Conservation (phyloP, 352 stramenopile genomes). For the Detonula confervacea region DNA sequence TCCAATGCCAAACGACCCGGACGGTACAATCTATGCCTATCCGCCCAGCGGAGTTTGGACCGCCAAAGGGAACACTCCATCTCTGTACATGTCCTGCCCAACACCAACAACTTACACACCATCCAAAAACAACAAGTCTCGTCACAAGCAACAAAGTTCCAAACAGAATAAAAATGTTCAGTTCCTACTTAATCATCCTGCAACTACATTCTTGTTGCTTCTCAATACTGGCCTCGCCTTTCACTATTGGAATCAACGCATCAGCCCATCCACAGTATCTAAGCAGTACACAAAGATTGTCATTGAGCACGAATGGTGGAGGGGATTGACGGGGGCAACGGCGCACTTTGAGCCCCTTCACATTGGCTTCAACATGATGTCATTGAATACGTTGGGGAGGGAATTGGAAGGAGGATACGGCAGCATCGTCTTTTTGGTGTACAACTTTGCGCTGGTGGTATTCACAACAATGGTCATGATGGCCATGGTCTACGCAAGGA, state of each 20-base stretch:
- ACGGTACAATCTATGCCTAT: neutral
- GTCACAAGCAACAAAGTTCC: slow-evolving; percentile 40
- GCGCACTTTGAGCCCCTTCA: slow-evolving; percentile 83
- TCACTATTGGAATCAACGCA: slow-evolving; percentile 70
- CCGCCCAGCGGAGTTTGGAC: too few species aligned
- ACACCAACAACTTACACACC: slow-evolving; percentile 1
- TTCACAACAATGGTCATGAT: slow-evolving; percentile 63
- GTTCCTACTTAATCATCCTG: slow-evolving; percentile 45
- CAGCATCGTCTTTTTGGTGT: slow-evolving; percentile 67
- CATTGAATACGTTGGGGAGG: slow-evolving; percentile 58
- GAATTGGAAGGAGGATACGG: slow-evolving; percentile 61
- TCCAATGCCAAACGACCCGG: neutral
- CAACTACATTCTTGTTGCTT: slow-evolving; percentile 51
- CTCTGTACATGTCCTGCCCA: slow-evolving; percentile 30
- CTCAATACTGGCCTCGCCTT: slow-evolving; percentile 69
- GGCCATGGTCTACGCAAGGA: slow-evolving; percentile 44
- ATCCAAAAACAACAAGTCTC: neutral
- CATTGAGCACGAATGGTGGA: slow-evolving; percentile 64
- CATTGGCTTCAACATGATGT: slow-evolving; percentile 81
- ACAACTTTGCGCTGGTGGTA: slow-evolving; percentile 73
- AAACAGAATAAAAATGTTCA: slow-evolving; percentile 56
- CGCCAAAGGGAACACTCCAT: too few species aligned
- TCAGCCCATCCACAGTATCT: slow-evolving; percentile 51
- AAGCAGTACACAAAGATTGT: slow-evolving; percentile 64
- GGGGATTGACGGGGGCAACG: slow-evolving; percentile 61